These are phyloP conservation scores for Hippophae tibetana DNA, from an alignment of 306 rosid genomes.

Conservation along the genomic window DNA sequence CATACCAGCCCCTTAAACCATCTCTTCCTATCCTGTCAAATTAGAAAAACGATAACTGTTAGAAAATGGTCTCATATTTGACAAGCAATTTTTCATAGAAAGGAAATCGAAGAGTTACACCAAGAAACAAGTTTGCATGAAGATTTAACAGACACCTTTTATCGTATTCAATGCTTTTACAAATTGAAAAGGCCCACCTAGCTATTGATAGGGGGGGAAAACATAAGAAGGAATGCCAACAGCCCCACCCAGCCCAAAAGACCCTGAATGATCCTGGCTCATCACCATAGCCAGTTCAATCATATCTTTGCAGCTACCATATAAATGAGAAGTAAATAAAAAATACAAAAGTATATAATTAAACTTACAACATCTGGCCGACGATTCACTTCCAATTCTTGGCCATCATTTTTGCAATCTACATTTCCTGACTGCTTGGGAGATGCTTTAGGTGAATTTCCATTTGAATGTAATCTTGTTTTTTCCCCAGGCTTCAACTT, in stretches of 20 bases:
- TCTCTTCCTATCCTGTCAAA: conserved; percentile 66
- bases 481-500: conserved; percentile 34
- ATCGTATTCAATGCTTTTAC: too few relatives aligned
- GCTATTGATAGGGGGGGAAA: neutral
- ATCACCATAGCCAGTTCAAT: neutral
- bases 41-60: conserved; percentile 25
- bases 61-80: conserved; percentile 15
- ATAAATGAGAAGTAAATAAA: neutral
- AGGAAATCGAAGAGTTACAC: neutral
- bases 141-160: too few relatives aligned
- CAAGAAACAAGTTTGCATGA: neutral
- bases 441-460: conserved; percentile 32
- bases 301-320: neutral
- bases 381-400: conserved; percentile 33
- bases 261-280: too few relatives aligned
- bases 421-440: conserved; percentile 5
- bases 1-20: conserved; percentile 46
- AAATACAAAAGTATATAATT: neutral
- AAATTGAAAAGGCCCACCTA: too few relatives aligned
- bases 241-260: too few relatives aligned
- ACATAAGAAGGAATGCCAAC: neutral
- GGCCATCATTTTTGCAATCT: conserved; percentile 25
- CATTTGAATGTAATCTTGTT: conserved; percentile 14
- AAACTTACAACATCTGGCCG: conserved; percentile 54
- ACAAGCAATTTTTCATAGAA: neutral